A percentile compares a stretch with the other conserved stretches of the same genome.
Evolutionary conservation across 495 filamentous ascomycete genomes (phyloP).

Genomic region (Aspergillus sparsus): DNA sequence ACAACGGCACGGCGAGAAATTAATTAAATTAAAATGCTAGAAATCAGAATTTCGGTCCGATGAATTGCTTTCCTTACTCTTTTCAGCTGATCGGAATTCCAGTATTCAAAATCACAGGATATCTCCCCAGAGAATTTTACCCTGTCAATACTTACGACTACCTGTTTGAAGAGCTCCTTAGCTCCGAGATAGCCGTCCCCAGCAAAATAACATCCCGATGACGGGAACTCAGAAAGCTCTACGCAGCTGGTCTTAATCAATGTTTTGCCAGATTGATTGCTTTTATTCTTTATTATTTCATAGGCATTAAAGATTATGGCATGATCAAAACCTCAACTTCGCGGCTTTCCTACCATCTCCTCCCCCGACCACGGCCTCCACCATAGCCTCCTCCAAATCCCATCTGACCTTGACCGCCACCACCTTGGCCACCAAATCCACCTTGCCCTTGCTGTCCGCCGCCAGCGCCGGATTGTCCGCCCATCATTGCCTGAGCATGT

Average conservation of each 20-base stretch:
- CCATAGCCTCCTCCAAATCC: constrained; percentile 53
- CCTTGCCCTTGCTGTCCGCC: constrained; percentile 43
- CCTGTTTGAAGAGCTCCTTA: constrained; percentile 20
- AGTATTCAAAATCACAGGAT: not conserved
- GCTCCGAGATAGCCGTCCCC: constrained; percentile 15
- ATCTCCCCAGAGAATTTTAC: not conserved
- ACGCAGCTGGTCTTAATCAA: not conserved
- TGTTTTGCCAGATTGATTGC: constrained; percentile 8
- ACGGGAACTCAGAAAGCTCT: not conserved
- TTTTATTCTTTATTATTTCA: not conserved
- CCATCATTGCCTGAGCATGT: constrained; percentile 55
- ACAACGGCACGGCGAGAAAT: not conserved
- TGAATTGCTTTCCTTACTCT: not conserved
- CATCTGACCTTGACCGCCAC: constrained; percentile 50
- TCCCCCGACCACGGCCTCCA: constrained; percentile 49
- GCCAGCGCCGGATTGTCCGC: constrained; percentile 42
- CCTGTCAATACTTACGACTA: not conserved
- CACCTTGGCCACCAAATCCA: constrained; percentile 47
- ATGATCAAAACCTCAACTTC: constrained; percentile 11
- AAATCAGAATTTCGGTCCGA: not conserved
- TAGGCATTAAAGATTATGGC: constrained; percentile 23
- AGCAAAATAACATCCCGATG: not conserved
- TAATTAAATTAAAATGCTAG: not conserved
- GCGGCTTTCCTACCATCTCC: constrained; percentile 40
- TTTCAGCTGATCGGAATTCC: not conserved